Percentiles rank a stretch among this genome's conserved stretches.
Evolutionary conservation across 2,329 filamentous ascomycete species (phyloP).

Genomic region (Stromatinia cepivora): DNA sequence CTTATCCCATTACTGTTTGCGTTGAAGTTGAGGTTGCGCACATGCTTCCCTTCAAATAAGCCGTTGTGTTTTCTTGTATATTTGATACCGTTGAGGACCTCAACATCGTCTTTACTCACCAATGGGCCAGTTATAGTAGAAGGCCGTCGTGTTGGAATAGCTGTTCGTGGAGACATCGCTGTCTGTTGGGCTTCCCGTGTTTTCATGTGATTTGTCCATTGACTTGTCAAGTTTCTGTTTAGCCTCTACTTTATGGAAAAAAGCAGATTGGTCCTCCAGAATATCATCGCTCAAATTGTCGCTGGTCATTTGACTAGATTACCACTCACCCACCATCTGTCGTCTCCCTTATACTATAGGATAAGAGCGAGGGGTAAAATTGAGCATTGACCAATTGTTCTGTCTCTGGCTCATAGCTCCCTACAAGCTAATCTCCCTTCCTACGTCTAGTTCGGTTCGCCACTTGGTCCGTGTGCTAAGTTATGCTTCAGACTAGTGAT

Average conservation of each 20-base stretch:
- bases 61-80: conserved; percentile 63
- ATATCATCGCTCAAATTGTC: not conserved
- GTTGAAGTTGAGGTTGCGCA: conserved; percentile 61
- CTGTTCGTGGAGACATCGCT: not conserved
- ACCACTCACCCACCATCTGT: not conserved
- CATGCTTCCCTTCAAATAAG: conserved; percentile 63
- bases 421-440: too few species aligned
- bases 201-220: conserved; percentile 38
- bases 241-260: not conserved
- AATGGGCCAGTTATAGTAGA: conserved; percentile 26
- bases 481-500: too few species aligned
- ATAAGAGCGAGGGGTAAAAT: too few species aligned
- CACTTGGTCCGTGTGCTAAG: too few species aligned
- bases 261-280: not conserved
- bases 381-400: too few species aligned
- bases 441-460: too few species aligned
- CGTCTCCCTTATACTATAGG: not conserved
- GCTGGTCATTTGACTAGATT: not conserved
- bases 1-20: too few species aligned
- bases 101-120: conserved; percentile 51
- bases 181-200: conserved; percentile 33
- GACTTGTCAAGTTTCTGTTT: not conserved
- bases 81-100: conserved; percentile 59
- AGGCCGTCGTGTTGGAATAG: conserved; percentile 20
- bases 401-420: too few species aligned